Conservation (phyloP, 2,329 filamentous ascomycete genomes). For the Trichoderma hamatum region DNA sequence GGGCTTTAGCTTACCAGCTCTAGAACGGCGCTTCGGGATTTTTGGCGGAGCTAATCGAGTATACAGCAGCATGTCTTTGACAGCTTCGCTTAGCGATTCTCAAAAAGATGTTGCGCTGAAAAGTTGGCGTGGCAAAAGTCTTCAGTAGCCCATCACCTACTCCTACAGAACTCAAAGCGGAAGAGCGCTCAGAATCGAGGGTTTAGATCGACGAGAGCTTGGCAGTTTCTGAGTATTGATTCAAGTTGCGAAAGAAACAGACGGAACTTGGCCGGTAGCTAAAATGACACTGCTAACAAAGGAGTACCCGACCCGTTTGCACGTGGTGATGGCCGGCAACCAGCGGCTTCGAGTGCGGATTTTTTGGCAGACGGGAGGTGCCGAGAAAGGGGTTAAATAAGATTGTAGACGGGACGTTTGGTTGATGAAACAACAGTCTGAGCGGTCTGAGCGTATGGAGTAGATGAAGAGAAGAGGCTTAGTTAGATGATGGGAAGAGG, state of each 20-base stretch:
- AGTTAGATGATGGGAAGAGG: constrained; percentile 7
- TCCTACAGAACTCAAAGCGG: background rate
- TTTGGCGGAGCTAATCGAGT: constrained; percentile 61
- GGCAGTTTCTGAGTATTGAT: background rate
- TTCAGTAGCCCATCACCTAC: constrained; percentile 12
- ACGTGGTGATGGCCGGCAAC: background rate
- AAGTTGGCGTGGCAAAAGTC: background rate
- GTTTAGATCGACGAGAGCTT: background rate
- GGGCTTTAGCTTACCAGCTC: constrained; percentile 53
- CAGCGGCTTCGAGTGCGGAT: constrained; percentile 4
- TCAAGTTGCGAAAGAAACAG: constrained; percentile 30
- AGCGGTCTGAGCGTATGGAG: background rate
- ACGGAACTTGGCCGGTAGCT: background rate
- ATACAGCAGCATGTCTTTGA: constrained; percentile 56
- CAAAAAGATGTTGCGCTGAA: background rate
- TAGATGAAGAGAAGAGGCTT: background rate
- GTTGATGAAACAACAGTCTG: background rate
- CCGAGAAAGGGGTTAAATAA: background rate
- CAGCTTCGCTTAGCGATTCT: background rate
- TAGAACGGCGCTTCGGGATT: constrained; percentile 61
- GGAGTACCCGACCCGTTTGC: background rate
- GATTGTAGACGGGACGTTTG: background rate
- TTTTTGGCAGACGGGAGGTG: background rate
- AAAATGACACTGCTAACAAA: background rate
- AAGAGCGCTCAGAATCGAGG: background rate